Percentiles rank a stretch among this genome's conserved stretches.
Evolutionary conservation across 352 stramenopile species (phyloP).

Genomic region (Phytophthora sansomeana): DNA sequence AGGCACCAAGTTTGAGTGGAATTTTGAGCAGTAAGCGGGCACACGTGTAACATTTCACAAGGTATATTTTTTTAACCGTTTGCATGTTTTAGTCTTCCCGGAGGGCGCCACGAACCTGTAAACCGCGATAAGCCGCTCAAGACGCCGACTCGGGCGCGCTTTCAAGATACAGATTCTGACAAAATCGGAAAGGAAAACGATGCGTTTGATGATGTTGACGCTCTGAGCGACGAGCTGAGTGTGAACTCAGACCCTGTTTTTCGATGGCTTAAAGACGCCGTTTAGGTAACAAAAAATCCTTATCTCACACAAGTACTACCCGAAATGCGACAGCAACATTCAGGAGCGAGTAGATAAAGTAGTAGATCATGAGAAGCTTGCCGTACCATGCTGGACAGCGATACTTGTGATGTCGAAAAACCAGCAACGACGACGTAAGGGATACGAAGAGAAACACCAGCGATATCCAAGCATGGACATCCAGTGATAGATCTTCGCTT

Average conservation of each 20-base stretch:
- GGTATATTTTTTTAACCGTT: slow-evolving; percentile 1
- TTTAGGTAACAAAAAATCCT: slow-evolving; percentile 25
- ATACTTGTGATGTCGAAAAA: slow-evolving; percentile 66
- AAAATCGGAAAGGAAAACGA: slow-evolving; percentile 8
- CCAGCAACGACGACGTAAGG: slow-evolving; percentile 54
- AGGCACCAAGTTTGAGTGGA: slow-evolving; percentile 62
- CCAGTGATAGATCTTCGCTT: slow-evolving; percentile 54
- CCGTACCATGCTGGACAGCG: slow-evolving; percentile 77
- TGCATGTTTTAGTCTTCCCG: slow-evolving; percentile 28
- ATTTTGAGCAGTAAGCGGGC: slow-evolving; percentile 60
- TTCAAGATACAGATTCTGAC: slow-evolving; percentile 20
- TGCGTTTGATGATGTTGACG: slow-evolving; percentile 29
- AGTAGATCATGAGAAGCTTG: slow-evolving; percentile 72
- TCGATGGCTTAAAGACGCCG: slow-evolving; percentile 61
- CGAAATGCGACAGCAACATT: slow-evolving; percentile 70
- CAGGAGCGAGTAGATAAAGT: slow-evolving; percentile 74
- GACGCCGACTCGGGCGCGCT: neutral
- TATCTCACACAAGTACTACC: slow-evolving; percentile 23
- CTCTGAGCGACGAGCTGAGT: slow-evolving; percentile 43
- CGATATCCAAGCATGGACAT: slow-evolving; percentile 79
- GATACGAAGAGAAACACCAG: slow-evolving; percentile 73
- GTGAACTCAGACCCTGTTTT: slow-evolving; percentile 62
- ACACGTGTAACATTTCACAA: neutral
- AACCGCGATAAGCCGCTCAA: neutral
- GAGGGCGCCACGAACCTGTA: slow-evolving; percentile 15